Evolutionary conservation across 1,139 yeast species (phyloP).

Genomic region (Taphrina communis): DNA sequence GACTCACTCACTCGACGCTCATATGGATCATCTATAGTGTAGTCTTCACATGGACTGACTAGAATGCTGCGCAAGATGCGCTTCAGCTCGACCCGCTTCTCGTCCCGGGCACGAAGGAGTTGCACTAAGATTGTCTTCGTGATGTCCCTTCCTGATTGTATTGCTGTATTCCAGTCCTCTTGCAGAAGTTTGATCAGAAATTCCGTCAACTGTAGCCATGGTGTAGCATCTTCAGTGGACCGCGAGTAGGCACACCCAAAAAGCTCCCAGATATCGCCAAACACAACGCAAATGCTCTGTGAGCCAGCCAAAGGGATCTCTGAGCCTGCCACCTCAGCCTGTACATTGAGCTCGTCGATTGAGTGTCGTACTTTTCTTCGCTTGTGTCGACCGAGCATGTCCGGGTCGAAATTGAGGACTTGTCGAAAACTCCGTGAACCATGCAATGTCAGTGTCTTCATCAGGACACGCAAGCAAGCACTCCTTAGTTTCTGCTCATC

Average conservation of each 20-base stretch:
- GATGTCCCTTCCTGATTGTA: neutral
- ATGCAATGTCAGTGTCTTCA: neutral
- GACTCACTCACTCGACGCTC: neutral
- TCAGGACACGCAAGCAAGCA: slow-evolving; percentile 10
- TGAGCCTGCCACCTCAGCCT: neutral
- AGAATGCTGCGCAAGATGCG: neutral
- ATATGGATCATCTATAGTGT: slow-evolving; percentile 5
- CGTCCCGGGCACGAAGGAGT: neutral
- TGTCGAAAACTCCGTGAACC: slow-evolving; percentile 12
- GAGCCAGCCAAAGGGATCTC: slow-evolving; percentile 29
- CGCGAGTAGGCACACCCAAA: slow-evolving; percentile 10
- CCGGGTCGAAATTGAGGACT: slow-evolving; percentile 6
- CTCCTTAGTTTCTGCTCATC: neutral
- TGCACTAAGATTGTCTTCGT: slow-evolving; percentile 13
- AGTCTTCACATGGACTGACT: slow-evolving; percentile 12
- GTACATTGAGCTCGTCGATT: neutral
- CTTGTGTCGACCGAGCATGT: slow-evolving; percentile 1
- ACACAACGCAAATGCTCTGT: slow-evolving; percentile 19
- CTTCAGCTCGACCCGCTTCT: slow-evolving; percentile 16
- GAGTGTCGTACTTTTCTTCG: neutral
- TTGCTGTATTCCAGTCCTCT: slow-evolving; percentile 10
- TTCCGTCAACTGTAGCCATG: slow-evolving; percentile 9
- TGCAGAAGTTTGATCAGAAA: neutral
- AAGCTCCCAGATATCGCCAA: slow-evolving; percentile 21
- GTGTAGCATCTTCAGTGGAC: neutral